Evolutionary conservation across 2,329 filamentous ascomycete genomes (phyloP), one percentile per base, ranked within the genome.

Genomic region (Ceratocystis eucalypticola): DNA sequence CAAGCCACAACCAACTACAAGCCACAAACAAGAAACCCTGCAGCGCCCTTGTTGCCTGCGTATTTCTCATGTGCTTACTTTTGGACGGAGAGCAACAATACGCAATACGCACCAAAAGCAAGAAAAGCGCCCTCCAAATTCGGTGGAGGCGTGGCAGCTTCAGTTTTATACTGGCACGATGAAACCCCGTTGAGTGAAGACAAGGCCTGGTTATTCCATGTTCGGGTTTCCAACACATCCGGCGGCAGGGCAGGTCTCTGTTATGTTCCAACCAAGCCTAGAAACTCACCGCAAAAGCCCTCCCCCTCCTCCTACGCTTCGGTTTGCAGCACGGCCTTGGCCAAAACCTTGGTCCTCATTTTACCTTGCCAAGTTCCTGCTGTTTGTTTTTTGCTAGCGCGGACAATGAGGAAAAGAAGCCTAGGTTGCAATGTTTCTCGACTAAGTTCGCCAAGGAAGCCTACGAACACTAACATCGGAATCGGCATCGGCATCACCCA

Each of bases 371-470:
- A 37, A 50, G 22, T 7, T 5, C 17, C 25, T 20, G 17, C 22
- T 28, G 15, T 30, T 57, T 12, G 10, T 15, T 22, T 17, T 57
- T 22, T 57, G 4, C 22, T 57, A 10, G 10, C 53, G 22, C 6
- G 28, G 53, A 6, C 25, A 57, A n/a, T 37, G 33, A 37, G 33
- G 10, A 57, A n/a, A 6, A 57, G 30, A 28, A 57, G 22, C 53
- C 53, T 57, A 30, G 53, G 53, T 30, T 30, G 5, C 25, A 57
- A 30, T 57, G 53, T 57, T 57, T 57, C 53, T 57, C 25, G 53
- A 57, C 22, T 28, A 57, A 57, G 53, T 57, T 57, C 53, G 53
- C 53, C 53, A 57, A 57, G 53, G 22, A 57, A 28, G 53, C 53
- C 53, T 57, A 57, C 20, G 25, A 30, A 30, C 53, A 57, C 53